Percentiles rank a stretch among this genome's conserved stretches.
Evolutionary conservation across 2,329 filamentous ascomycete species (phyloP).

Genomic region (Fusarium mangiferae): DNA sequence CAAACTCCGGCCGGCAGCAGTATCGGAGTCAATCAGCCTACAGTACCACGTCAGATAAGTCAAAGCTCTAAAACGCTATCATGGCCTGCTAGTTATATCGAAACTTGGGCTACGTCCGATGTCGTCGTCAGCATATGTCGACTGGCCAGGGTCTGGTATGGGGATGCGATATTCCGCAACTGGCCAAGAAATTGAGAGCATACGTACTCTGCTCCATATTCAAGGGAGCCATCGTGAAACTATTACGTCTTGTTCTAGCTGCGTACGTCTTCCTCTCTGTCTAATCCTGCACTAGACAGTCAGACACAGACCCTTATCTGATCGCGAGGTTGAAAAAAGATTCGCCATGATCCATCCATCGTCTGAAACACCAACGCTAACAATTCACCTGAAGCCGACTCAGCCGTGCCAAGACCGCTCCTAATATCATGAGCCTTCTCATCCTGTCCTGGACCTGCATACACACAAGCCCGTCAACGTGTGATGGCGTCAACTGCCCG

Average conservation of each 20-base stretch:
- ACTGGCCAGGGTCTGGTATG: constrained; percentile 12
- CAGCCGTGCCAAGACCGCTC: constrained; percentile 27
- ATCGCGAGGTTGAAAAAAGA: neutral
- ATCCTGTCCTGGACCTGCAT: constrained; percentile 2
- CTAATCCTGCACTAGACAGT: neutral
- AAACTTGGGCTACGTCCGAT: constrained; percentile 1
- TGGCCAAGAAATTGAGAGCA: constrained; percentile 3
- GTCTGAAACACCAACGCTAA: constrained; percentile 17
- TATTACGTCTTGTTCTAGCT: constrained; percentile 24
- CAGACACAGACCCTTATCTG: constrained; percentile 7
- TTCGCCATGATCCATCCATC: neutral
- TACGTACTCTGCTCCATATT: constrained; percentile 26
- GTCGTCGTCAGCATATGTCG: constrained; percentile 23
- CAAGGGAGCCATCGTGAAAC: constrained; percentile 20
- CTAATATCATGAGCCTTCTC: constrained; percentile 4
- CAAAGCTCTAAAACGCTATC: constrained; percentile 23
- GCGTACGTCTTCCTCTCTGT: constrained; percentile 13
- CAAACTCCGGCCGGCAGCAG: constrained; percentile 15
- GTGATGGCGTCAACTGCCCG: constrained; percentile 9
- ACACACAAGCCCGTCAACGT: neutral
- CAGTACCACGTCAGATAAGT: constrained; percentile 1
- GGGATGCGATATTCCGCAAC: constrained; percentile 3
- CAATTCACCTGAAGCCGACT: constrained; percentile 10
- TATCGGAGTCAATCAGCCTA: constrained; percentile 6
- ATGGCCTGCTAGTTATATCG: constrained; percentile 1